Evolutionary conservation across 2,329 filamentous ascomycete species (phyloP).

Genomic region (Sphaerulina populicola): DNA sequence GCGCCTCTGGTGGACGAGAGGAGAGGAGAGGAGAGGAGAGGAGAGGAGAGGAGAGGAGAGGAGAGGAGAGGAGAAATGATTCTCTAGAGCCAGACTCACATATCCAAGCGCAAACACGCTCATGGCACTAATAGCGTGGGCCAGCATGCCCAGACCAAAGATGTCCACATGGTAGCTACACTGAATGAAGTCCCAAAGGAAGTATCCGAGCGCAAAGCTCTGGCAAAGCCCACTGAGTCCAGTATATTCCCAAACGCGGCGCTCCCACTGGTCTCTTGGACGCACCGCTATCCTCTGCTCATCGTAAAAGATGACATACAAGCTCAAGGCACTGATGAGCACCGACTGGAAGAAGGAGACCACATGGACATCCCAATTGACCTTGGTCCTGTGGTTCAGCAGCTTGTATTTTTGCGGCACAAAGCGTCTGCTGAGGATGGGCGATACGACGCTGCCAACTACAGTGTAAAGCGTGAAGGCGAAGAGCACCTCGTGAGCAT

Average conservation of each 20-base stretch:
- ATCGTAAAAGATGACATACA: slow-evolving; percentile 64
- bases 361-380: slow-evolving; percentile 81
- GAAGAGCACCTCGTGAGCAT: slow-evolving; percentile 67
- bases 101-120: slow-evolving; percentile 70
- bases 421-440: slow-evolving; percentile 53
- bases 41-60: background rate
- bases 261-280: slow-evolving; percentile 52
- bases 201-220: slow-evolving; percentile 70
- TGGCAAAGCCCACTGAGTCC: slow-evolving; percentile 64
- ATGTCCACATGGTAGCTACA: slow-evolving; percentile 60
- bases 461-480: slow-evolving; percentile 61
- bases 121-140: slow-evolving; percentile 66
- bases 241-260: slow-evolving; percentile 65
- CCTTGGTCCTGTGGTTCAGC: slow-evolving; percentile 54
- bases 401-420: slow-evolving; percentile 56
- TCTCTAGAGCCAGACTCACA: slow-evolving; percentile 47
- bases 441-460: slow-evolving; percentile 59
- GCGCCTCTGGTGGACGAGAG: background rate
- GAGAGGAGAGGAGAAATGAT: background rate
- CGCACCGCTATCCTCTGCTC: slow-evolving; percentile 50
- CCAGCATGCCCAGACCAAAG: slow-evolving; percentile 68
- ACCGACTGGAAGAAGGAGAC: slow-evolving; percentile 72
- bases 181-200: slow-evolving; percentile 71
- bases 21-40: background rate
- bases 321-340: slow-evolving; percentile 62